These are phyloP conservation scores for Amanita polypyramis DNA, from an alignment of 768 basidiomycete species.

Conservation along the genomic window DNA sequence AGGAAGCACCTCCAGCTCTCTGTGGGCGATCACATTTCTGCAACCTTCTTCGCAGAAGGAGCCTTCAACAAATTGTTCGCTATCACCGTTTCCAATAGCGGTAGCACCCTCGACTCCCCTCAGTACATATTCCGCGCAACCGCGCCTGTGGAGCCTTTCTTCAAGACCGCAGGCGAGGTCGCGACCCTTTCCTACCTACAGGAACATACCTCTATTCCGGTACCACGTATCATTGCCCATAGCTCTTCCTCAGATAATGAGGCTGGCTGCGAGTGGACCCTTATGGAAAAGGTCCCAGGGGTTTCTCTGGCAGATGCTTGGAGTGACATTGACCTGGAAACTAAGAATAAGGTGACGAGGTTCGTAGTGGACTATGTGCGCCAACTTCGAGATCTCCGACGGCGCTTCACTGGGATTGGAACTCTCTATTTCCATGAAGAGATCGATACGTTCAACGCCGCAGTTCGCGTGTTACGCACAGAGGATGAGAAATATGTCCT, in stretches of 20 bases:
- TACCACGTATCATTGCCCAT: conserved; percentile 11
- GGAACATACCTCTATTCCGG: conserved; percentile 11
- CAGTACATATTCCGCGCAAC: conserved; percentile 7
- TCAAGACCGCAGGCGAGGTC: conserved; percentile 9
- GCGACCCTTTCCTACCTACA: conserved; percentile 11
- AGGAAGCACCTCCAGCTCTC: conserved; percentile 5
- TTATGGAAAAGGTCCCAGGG: conserved; percentile 14
- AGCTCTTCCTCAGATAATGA: conserved; percentile 11
- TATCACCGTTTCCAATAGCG: conserved; percentile 6
- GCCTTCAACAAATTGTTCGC: conserved; percentile 4
- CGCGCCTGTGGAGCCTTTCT: conserved; percentile 6
- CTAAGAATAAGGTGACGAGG: conserved; percentile 6
- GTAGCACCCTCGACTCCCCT: conserved; percentile 1
- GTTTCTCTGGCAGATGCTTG: conserved; percentile 8
- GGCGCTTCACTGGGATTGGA: conserved; percentile 5
- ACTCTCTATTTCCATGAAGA: conserved; percentile 6
- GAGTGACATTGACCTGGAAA: conserved; percentile 4
- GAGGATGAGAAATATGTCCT: conserved; percentile 6
- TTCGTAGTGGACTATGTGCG: conserved; percentile 2
- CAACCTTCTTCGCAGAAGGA: conserved; percentile 6
- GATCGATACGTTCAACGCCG: conserved; percentile 1
- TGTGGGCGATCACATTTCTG: conserved; percentile 3
- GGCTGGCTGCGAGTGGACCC: conserved; percentile 12
- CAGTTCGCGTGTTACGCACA: conserved; percentile 3
- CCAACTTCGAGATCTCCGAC: conserved; percentile 6